Evolutionary conservation across 192 early-diverging fungal genomes (phyloP).

Genomic region (Rhizophagus clarus): DNA sequence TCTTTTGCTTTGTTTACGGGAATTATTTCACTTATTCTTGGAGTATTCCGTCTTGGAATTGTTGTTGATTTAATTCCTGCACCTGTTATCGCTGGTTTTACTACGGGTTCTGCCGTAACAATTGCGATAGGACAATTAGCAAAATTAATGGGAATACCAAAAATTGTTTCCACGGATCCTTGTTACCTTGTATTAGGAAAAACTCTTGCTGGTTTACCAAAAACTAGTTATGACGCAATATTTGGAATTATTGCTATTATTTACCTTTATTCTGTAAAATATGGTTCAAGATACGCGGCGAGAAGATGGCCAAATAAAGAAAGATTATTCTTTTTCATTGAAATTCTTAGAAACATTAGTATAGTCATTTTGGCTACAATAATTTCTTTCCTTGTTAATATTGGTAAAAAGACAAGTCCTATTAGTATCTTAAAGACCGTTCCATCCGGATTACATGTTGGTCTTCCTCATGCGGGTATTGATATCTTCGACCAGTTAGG

Average conservation of each 20-base stretch:
- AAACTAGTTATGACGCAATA: constrained; percentile 57
- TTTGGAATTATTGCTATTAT: constrained; percentile 60
- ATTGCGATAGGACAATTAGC: constrained; percentile 77
- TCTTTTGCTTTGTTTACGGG: constrained; percentile 76
- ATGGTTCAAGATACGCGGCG: constrained; percentile 33
- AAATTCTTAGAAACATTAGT: constrained; percentile 73
- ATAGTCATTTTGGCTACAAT: constrained; percentile 75
- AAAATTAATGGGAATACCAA: constrained; percentile 75
- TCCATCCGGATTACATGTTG: constrained; percentile 73
- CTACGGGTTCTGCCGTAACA: constrained; percentile 78
- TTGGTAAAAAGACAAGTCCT: constrained; percentile 36
- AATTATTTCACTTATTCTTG: constrained; percentile 67
- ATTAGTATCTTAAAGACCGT: constrained; percentile 72
- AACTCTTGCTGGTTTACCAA: constrained; percentile 47
- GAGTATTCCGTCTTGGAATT: constrained; percentile 80
- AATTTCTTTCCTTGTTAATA: constrained; percentile 69
- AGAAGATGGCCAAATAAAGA: constrained; percentile 51
- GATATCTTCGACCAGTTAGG: background rate
- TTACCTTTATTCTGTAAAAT: constrained; percentile 45
- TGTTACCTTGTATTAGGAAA: constrained; percentile 79
- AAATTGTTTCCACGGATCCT: constrained; percentile 69
- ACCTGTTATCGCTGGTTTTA: constrained; percentile 86
- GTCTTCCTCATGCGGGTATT: constrained; percentile 42
- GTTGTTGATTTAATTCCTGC: constrained; percentile 86
- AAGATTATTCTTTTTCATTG: constrained; percentile 62